Evolutionary conservation across 352 stramenopile species (phyloP).

Genomic region (Phytophthora citrophthora): DNA sequence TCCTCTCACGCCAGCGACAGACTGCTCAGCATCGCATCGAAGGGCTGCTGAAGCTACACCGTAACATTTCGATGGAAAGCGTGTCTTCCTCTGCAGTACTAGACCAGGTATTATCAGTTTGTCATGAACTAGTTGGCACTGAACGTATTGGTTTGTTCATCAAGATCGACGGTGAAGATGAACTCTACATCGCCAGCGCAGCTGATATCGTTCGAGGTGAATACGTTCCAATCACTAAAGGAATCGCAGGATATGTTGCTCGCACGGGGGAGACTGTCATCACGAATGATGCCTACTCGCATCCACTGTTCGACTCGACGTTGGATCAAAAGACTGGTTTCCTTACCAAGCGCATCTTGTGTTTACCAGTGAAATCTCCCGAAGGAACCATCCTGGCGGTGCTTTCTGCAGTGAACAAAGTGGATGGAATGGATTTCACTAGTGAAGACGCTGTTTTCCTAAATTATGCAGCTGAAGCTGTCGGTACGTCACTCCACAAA

Average conservation of each 20-base stretch:
- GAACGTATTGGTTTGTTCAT: slow-evolving; percentile 77
- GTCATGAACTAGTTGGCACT: slow-evolving; percentile 67
- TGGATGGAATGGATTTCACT: slow-evolving; percentile 73
- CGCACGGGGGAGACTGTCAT: slow-evolving; percentile 70
- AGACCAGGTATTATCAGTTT: slow-evolving; percentile 74
- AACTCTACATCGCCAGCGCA: slow-evolving; percentile 69
- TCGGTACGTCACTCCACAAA: slow-evolving; percentile 75
- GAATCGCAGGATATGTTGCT: slow-evolving; percentile 70
- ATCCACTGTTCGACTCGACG: slow-evolving; percentile 70
- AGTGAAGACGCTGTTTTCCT: slow-evolving; percentile 74
- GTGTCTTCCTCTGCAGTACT: slow-evolving; percentile 59
- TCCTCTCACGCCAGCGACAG: slow-evolving; percentile 65
- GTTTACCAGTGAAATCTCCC: slow-evolving; percentile 62
- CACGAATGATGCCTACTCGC: slow-evolving; percentile 71
- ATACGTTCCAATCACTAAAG: slow-evolving; percentile 75
- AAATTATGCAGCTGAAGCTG: slow-evolving; percentile 74
- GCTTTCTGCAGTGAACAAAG: slow-evolving; percentile 75
- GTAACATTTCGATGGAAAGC: slow-evolving; percentile 76
- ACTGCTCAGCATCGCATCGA: slow-evolving; percentile 75
- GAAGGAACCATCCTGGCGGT: slow-evolving; percentile 68
- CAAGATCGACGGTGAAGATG: slow-evolving; percentile 70
- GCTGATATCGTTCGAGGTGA: slow-evolving; percentile 67
- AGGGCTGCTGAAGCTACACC: slow-evolving; percentile 69
- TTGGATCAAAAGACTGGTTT: slow-evolving; percentile 73
- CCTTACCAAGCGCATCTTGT: slow-evolving; percentile 67